phyloP scores from a whole-genome alignment of 2,329 filamentous ascomycete species.

The Diaporthe sp. region DNA sequence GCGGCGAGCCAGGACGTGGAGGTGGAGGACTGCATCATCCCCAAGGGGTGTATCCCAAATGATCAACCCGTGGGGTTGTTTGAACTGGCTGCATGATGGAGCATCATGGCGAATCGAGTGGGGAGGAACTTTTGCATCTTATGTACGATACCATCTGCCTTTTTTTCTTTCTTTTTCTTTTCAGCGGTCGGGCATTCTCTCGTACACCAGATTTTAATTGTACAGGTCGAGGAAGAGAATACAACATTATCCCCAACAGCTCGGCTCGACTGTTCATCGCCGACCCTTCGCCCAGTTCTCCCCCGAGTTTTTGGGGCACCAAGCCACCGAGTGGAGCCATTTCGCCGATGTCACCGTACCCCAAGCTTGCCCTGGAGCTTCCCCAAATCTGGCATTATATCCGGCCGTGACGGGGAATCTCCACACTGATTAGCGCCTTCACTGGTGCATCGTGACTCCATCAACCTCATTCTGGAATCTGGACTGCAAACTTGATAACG shows the following conservation, averaged over 20 bases:
- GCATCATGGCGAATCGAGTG: neutral
- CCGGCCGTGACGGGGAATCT: constrained; percentile 1
- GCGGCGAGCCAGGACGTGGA: neutral
- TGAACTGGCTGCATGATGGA: constrained; percentile 12
- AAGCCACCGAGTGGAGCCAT: constrained; percentile 8
- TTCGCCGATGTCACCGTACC: constrained; percentile 19
- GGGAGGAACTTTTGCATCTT: neutral
- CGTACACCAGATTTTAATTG: neutral
- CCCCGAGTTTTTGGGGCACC: constrained; percentile 26
- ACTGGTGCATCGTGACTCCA: neutral
- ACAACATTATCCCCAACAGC: neutral
- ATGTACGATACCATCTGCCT: constrained; percentile 19
- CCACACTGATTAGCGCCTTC: constrained; percentile 11
- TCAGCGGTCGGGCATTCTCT: neutral
- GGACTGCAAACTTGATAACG: constrained; percentile 2
- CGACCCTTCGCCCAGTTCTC: constrained; percentile 6
- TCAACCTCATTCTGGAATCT: neutral
- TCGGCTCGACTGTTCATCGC: neutral
- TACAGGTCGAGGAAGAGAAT: neutral
- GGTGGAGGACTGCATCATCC: neutral
- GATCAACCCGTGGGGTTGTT: neutral
- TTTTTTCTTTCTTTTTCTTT: neutral
- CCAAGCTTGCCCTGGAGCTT: neutral
- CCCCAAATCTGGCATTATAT: constrained; percentile 19
- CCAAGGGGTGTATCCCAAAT: neutral